phyloP scores from a whole-genome alignment of 805 yeast genomes.

The Debaryomyces tyrocola region DNA sequence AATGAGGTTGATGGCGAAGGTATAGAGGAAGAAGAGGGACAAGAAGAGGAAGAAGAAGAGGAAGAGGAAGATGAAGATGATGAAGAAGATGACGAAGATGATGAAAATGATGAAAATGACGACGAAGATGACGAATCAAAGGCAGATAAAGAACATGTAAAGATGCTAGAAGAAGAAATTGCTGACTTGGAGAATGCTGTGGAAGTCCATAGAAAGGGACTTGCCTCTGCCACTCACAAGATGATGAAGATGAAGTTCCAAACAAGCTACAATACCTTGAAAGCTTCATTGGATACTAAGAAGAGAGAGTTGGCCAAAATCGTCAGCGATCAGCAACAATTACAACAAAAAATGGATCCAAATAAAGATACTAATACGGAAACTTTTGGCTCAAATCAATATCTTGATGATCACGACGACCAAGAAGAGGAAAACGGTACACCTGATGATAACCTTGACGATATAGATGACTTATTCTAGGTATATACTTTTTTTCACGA shows the following conservation, averaged over 20 bases:
- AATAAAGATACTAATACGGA: constrained; percentile 27
- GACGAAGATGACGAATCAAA: constrained; percentile 54
- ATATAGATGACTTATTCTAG: constrained; percentile 39
- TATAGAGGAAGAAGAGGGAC: constrained; percentile 33
- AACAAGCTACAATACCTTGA: constrained; percentile 75
- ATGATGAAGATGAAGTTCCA: constrained; percentile 83
- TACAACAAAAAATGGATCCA: constrained; percentile 22
- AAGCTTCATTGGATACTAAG: constrained; percentile 80
- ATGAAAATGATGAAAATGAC: constrained; percentile 50
- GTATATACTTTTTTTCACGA: neutral
- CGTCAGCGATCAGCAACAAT: constrained; percentile 25
- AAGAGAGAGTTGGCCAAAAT: constrained; percentile 54
- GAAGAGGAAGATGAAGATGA: constrained; percentile 57
- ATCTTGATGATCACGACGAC: constrained; percentile 31
- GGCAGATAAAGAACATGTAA: constrained; percentile 49
- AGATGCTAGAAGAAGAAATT: constrained; percentile 81
- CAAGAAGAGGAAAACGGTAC: constrained; percentile 21
- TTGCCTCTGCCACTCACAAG: constrained; percentile 74
- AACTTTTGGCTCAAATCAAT: constrained; percentile 24
- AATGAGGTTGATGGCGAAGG: constrained; percentile 6
- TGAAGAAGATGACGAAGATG: constrained; percentile 56
- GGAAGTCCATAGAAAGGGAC: constrained; percentile 68
- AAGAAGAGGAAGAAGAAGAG: constrained; percentile 46
- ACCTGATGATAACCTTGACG: constrained; percentile 27
- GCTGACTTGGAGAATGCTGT: constrained; percentile 77